These are phyloP conservation scores for Penicillium paradoxum DNA, from an alignment of 495 filamentous ascomycete species.

Conservation along the genomic window DNA sequence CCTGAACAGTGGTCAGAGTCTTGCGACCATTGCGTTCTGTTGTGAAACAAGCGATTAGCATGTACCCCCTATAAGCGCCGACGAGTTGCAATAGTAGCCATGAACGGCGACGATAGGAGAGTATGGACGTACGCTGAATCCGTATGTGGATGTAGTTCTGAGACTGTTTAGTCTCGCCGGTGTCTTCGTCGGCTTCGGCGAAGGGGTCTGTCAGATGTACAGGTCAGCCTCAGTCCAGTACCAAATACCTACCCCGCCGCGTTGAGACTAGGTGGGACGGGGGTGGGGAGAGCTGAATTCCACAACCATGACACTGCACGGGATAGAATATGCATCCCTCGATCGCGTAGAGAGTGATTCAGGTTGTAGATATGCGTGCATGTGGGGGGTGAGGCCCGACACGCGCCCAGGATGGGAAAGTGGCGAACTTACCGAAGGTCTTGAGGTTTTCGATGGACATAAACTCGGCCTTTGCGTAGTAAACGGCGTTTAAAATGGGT, in stretches of 20 bases:
- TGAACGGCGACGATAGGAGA: slow-evolving; percentile 9
- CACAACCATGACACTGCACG: not conserved
- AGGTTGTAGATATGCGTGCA: not conserved
- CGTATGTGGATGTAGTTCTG: slow-evolving; percentile 99
- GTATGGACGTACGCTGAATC: slow-evolving; percentile 82
- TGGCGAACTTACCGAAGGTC: slow-evolving; percentile 81
- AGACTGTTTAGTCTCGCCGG: slow-evolving; percentile 84
- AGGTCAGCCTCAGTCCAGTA: slow-evolving; percentile 35
- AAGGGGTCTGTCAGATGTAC: slow-evolving; percentile 76
- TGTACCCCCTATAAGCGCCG: slow-evolving; percentile 10
- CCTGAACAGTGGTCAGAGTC: slow-evolving; percentile 99
- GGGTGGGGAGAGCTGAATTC: not conserved
- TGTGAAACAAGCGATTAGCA: slow-evolving; percentile 21
- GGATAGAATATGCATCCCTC: not conserved
- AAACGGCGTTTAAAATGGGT: slow-evolving; percentile 44
- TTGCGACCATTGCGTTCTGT: slow-evolving; percentile 99
- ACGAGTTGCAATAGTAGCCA: slow-evolving; percentile 4
- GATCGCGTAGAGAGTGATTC: not conserved
- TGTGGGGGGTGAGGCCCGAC: slow-evolving; percentile 1
- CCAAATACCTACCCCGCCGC: slow-evolving; percentile 37
- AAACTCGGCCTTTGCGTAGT: slow-evolving; percentile 63
- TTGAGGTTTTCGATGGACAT: slow-evolving; percentile 99
- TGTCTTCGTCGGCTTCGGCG: slow-evolving; percentile 99
- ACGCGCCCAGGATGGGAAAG: slow-evolving; percentile 23
- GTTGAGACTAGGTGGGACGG: slow-evolving; percentile 6